Percentiles rank a stretch among this genome's conserved stretches.
Evolutionary conservation across 805 yeast genomes (phyloP).

Genomic region (Saccharomycopsis babjevae): DNA sequence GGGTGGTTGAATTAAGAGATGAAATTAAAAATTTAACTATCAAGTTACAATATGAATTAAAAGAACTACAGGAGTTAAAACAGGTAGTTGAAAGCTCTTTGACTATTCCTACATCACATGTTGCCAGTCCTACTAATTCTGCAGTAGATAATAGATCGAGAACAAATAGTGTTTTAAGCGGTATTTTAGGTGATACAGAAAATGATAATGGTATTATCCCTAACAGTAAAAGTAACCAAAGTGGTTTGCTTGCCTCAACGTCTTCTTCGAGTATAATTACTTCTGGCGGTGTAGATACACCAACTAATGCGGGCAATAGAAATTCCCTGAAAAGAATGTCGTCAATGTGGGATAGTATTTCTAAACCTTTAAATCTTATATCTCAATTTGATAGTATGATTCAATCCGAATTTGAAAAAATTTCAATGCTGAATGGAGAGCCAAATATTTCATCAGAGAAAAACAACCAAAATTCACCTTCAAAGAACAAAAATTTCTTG

Average conservation of each 20-base stretch:
- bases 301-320: background rate
- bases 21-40: conserved; percentile 9
- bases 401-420: conserved; percentile 17
- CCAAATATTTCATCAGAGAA: background rate
- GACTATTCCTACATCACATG: background rate
- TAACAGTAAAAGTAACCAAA: background rate
- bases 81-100: conserved; percentile 13
- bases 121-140: background rate
- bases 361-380: conserved; percentile 15
- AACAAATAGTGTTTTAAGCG: conserved; percentile 10
- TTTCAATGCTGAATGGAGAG: conserved; percentile 4
- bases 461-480: background rate
- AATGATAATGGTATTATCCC: background rate
- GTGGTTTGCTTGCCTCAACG: background rate
- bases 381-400: conserved; percentile 17
- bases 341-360: conserved; percentile 17
- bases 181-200: conserved; percentile 4
- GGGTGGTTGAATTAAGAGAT: conserved; percentile 16
- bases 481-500: background rate
- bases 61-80: conserved; percentile 12
- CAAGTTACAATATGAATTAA: conserved; percentile 7
- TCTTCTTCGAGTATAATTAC: background rate
- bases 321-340: conserved; percentile 9
- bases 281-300: background rate
- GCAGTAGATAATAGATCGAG: conserved; percentile 3